Evolutionary conservation across 2,329 filamentous ascomycete species (phyloP), one percentile per base, ranked within the genome.

Genomic region (Shiraia sp.): DNA sequence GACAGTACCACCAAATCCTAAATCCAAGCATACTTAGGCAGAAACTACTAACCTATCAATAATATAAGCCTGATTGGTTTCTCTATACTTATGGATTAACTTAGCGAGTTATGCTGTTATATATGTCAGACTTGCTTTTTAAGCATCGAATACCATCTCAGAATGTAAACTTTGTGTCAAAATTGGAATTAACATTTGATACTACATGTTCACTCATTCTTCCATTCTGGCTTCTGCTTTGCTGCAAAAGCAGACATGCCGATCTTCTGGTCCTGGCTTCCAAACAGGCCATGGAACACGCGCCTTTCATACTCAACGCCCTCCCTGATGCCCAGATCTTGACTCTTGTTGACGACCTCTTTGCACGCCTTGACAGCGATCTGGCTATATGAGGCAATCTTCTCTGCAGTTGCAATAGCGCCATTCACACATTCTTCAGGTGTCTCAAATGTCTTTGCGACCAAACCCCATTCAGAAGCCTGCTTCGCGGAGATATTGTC

Each of bases 281-380:
- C 93, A 75, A 99, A 99, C 62, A 96, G 66, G 17, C 85, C 81
- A 72, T 99, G 93, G 78, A 99, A 99, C 24, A 97, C 79, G 38
- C 91, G 82, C 65, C 93, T 80, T 80, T 99, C 93, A 72, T 84
- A 97, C 74, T 99, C 93, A 2, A 99, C 87, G 10, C 93, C 93
- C 63, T 97, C 93, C 57, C 87, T 77, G 45, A 99, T 75, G 3
- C 86, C 79, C 56, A 96, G 73, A 60, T 99, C 93, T 77, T 97
- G 91, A 71, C 90, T 96, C 84, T 96, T 97, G 70, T 97, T 96
- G 41, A 99, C 92, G n/a, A 93, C 92, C 78, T 99, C 93, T 79
- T 99, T 99, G 42, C 82, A 86, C 9, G 88, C 93, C 74, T 90
- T 84, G 44, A 95, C 83, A 1, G 92, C 88, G n/a, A 99, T 86